phyloP scores from a whole-genome alignment of 345 rosid genomes.

The Mangifera indica region DNA sequence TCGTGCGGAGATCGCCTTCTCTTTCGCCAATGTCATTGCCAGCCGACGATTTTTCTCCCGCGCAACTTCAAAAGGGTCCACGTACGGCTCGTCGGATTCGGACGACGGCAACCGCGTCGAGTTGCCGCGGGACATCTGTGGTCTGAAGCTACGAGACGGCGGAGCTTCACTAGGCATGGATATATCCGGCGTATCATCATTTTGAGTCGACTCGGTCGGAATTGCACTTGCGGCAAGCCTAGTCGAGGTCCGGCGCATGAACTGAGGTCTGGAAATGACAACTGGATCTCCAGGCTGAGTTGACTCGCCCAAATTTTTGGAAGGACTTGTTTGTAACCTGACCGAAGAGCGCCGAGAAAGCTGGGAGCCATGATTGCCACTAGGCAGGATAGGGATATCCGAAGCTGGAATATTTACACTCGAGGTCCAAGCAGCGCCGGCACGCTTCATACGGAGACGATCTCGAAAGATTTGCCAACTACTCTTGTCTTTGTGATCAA shows the following conservation, averaged over 20 bases:
- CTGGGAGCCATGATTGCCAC: constrained; percentile 27
- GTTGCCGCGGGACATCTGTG: constrained; percentile 50
- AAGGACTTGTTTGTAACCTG: constrained; percentile 29
- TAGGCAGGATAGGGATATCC: constrained; percentile 40
- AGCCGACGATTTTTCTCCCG: constrained; percentile 38
- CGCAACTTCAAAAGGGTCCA: constrained; percentile 25
- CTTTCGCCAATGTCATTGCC: constrained; percentile 51
- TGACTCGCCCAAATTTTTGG: constrained; percentile 4
- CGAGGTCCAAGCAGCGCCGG: constrained; percentile 70
- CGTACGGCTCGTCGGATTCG: constrained; percentile 25
- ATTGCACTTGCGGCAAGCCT: constrained; percentile 39
- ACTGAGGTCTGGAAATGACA: constrained; percentile 30
- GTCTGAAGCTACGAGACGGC: constrained; percentile 36
- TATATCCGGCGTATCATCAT: constrained; percentile 29
- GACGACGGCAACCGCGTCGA: constrained; percentile 33
- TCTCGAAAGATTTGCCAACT: constrained; percentile 81
- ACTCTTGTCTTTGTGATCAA: constrained; percentile 51
- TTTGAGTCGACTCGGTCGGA: constrained; percentile 18
- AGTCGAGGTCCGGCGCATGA: constrained; percentile 50
- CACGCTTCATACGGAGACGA: constrained; percentile 60
- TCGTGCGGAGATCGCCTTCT: constrained; percentile 67
- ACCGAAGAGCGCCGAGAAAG: constrained; percentile 25
- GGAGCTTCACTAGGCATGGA: constrained; percentile 32
- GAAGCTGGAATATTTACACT: constrained; percentile 52
- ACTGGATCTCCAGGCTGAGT: background rate